Base-by-base conservation (phyloP, 1,284 basidiomycete species). In the Meripilus lineatus region DNA sequence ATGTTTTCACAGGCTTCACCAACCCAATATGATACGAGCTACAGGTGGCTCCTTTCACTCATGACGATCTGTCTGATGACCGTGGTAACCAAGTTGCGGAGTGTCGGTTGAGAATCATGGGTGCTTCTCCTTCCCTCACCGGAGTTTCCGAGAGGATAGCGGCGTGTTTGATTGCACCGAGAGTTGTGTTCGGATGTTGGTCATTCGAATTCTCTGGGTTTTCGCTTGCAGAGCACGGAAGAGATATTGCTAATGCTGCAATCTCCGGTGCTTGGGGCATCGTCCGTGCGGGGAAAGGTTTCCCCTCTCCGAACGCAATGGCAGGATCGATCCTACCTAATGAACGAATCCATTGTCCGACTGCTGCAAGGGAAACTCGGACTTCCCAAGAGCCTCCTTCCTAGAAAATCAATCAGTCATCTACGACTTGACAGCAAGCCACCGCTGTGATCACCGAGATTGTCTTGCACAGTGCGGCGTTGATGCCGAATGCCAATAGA, bases 351-450 rank as follows among this genome's bases (percentile, higher is more conserved):
- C 77, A 81, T 37, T 72, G 68, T 0, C 71, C 77, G 2, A 78
- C 72, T 1, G 69, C 72, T 23, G 72, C 73, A 1, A 83, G 68
- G 2, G 79, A 81, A 14, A 81, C 78, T 5, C 70, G 71, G 2
- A 81, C 75, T 57, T 79, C 74, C 70, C 74, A 79, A 8, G 77
- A 77, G 5, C 77, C 77, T n/a, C 79, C 80, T 49, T 78, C 74
- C 79, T 81, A 48, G n/a, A 18, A 37, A 15, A 10, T n/a, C 8
- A 30, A 30, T 30, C 28, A 30, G 28, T 10, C 28, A 30, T 8
- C 10, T 10, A 40, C 5, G 18, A 18, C 7, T 15, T 21, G 13
- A 21, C 14, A 30, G 17, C 17, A 11, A 8, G 18, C 10, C 17
- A 11, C 10, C 8, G 18, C 17, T 18, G 17, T 18, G 62, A 69